Percentiles rank a stretch among this genome's conserved stretches.
phyloP scores from a whole-genome alignment of 1,284 basidiomycete genomes.

The Apiotrichum gamsii region DNA sequence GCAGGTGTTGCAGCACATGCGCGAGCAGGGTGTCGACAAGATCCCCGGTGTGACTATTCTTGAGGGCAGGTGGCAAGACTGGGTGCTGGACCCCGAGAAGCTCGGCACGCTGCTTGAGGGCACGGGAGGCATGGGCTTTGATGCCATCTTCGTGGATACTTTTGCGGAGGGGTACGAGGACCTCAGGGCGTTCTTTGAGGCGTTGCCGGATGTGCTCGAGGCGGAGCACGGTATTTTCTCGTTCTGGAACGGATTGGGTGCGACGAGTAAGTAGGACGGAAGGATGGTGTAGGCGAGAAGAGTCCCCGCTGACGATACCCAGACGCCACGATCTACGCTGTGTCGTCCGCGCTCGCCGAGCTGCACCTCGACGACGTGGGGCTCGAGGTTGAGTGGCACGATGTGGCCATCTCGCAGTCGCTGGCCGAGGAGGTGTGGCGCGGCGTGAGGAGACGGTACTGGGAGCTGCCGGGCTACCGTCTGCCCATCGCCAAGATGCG shows the following conservation, averaged over 20 bases:
- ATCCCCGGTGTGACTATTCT: conserved; percentile 71
- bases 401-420: conserved; percentile 43
- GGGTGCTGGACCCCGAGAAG: conserved; percentile 51
- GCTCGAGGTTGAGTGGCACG: conserved; percentile 44
- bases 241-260: conserved; percentile 96
- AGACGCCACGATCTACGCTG: conserved; percentile 85
- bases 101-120: conserved; percentile 37
- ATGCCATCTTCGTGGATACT: conserved; percentile 90
- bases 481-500: conserved; percentile 42
- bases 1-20: conserved; percentile 77
- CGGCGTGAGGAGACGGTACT: conserved; percentile 45
- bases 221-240: conserved; percentile 74
- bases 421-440: conserved; percentile 47
- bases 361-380: conserved; percentile 79
- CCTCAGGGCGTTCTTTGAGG: conserved; percentile 74
- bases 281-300: too few species aligned
- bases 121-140: conserved; percentile 57
- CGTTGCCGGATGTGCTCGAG: conserved; percentile 71
- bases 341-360: conserved; percentile 80
- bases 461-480: conserved; percentile 46
- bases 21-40: conserved; percentile 65
- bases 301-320: conserved; percentile 9
- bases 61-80: conserved; percentile 91
- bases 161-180: conserved; percentile 84
- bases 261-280: conserved; percentile 62